A percentile compares a stretch with the other conserved stretches of the same genome.
phyloP scores from a whole-genome alignment of 169 alveolate species.

The Cyclospora cayetanensis region DNA sequence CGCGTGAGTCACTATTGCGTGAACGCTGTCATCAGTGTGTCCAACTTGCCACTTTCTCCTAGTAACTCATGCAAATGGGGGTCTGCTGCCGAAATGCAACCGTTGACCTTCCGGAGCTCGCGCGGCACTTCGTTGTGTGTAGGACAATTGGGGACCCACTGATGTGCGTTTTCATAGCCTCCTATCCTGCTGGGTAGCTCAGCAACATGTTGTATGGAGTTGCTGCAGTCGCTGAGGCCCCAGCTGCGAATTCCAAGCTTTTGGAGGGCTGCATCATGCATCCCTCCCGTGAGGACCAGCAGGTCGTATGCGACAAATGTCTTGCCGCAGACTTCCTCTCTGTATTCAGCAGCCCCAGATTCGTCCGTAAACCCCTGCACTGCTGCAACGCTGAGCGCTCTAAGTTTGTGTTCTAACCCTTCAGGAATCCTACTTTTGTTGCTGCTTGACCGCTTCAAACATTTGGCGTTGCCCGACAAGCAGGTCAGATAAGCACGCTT shows the following conservation, averaged over 20 bases:
- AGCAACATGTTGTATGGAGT: background rate
- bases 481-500: conserved; percentile 64
- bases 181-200: background rate
- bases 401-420: background rate
- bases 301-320: conserved; percentile 82
- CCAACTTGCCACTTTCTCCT: background rate
- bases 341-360: background rate
- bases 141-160: background rate
- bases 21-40: background rate
- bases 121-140: conserved; percentile 71
- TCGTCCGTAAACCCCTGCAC: background rate
- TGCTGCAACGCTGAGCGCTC: background rate
- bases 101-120: conserved; percentile 79
- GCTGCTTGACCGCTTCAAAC: background rate
- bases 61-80: conserved; percentile 22
- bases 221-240: background rate
- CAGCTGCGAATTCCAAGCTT: conserved; percentile 5
- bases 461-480: background rate
- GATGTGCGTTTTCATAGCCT: background rate
- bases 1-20: no score
- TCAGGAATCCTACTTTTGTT: background rate
- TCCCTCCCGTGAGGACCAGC: conserved; percentile 83
- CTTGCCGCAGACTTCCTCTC: conserved; percentile 74
- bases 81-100: conserved; percentile 66
- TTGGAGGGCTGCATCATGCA: conserved; percentile 78